Percentiles rank a stretch among this genome's conserved stretches.
These are phyloP conservation scores for Tylopilus sp. DNA, from an alignment of 768 basidiomycete species.

Conservation along the genomic window DNA sequence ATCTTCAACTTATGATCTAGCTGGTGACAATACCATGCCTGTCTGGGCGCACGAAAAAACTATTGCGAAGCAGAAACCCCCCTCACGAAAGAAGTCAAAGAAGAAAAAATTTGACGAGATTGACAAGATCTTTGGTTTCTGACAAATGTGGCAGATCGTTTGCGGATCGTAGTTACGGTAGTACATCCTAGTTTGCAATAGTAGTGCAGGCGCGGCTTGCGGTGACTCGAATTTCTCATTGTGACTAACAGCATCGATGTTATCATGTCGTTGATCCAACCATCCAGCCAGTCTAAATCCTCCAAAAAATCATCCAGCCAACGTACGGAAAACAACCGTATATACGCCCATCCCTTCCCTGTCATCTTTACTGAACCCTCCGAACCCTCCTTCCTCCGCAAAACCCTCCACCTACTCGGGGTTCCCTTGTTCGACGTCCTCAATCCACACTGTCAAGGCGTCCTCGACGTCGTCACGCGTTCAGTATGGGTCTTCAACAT, in stretches of 20 bases:
- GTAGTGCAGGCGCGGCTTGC: no score
- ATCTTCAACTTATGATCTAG: background rate
- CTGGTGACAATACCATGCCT: background rate
- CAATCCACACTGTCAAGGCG: slow-evolving; percentile 73
- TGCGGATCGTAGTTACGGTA: no score
- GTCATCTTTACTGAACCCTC: slow-evolving; percentile 42
- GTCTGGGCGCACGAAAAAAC: background rate
- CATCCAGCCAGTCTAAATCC: slow-evolving; percentile 36
- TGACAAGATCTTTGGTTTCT: slow-evolving; percentile 28
- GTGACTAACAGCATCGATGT: background rate
- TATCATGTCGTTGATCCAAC: slow-evolving; percentile 49
- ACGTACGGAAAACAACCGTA: slow-evolving; percentile 60
- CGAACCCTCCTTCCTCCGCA: slow-evolving; percentile 40
- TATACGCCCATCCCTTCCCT: slow-evolving; percentile 74
- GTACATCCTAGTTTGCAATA: no score
- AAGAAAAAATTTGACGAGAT: slow-evolving; percentile 26
- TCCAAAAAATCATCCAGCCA: slow-evolving; percentile 49
- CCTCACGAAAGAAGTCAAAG: slow-evolving; percentile 13
- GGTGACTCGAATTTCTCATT: background rate
- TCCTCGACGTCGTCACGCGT: slow-evolving; percentile 75
- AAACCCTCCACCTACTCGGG: slow-evolving; percentile 52
- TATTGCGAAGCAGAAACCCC: slow-evolving; percentile 9
- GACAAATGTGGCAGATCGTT: background rate
- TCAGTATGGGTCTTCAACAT: slow-evolving; percentile 81
- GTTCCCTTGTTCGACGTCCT: slow-evolving; percentile 55